A percentile compares a stretch with the other conserved stretches of the same genome.
Conservation (phyloP, 2,329 filamentous ascomycete genomes). For the Colletotrichum horii region DNA sequence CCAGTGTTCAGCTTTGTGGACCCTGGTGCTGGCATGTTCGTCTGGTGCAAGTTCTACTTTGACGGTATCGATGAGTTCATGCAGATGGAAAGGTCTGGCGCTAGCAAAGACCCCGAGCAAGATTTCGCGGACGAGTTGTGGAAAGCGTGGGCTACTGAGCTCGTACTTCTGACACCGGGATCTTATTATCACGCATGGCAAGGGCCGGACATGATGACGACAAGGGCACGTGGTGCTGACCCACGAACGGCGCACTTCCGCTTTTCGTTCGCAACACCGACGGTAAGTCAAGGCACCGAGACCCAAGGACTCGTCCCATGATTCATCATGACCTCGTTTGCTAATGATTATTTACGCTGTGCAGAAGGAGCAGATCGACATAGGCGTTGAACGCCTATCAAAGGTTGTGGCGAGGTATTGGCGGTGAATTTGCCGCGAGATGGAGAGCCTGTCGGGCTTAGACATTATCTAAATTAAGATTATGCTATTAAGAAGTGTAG, state of each 20-base stretch:
- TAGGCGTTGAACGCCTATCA: neutral
- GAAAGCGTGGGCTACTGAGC: constrained; percentile 21
- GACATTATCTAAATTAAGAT: neutral
- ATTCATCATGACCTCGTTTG: neutral
- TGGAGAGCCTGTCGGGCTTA: neutral
- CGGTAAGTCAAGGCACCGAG: constrained; percentile 23
- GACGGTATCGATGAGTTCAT: constrained; percentile 16
- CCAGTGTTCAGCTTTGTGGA: constrained; percentile 33
- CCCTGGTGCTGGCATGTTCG: constrained; percentile 35
- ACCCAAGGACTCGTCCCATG: neutral
- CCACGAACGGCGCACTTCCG: constrained; percentile 28
- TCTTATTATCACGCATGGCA: constrained; percentile 37
- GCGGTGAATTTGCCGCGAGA: neutral
- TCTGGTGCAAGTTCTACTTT: constrained; percentile 36
- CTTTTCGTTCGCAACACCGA: constrained; percentile 31
- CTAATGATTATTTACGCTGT: neutral
- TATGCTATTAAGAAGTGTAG: neutral
- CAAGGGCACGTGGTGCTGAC: constrained; percentile 27
- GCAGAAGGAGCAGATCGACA: neutral
- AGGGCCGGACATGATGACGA: constrained; percentile 27
- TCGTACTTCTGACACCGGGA: constrained; percentile 33
- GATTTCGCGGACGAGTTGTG: constrained; percentile 13
- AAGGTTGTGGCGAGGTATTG: neutral
- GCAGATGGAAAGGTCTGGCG: neutral
- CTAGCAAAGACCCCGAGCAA: neutral